These are phyloP conservation scores for Elsinoe perseae DNA, from an alignment of 2,329 filamentous ascomycete genomes.

Conservation along the genomic window DNA sequence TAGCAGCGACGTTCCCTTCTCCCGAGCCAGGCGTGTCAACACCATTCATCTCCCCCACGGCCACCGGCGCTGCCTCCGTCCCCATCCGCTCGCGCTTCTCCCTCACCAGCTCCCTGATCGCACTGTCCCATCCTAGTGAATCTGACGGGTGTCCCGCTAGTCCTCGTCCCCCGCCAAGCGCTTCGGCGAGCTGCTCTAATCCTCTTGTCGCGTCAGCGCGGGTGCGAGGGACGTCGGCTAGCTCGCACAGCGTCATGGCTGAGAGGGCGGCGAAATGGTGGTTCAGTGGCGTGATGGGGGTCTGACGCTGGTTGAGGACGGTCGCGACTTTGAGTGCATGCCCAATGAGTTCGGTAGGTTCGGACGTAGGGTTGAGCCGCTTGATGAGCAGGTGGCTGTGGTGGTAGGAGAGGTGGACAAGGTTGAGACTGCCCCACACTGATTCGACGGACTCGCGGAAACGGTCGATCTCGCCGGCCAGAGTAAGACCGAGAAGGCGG, in stretches of 20 bases:
- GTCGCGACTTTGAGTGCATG: conserved; percentile 52
- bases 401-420: conserved; percentile 63
- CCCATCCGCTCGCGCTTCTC: conserved; percentile 35
- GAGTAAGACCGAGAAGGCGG: conserved; percentile 42
- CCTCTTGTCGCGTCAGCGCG: conserved; percentile 51
- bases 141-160: conserved; percentile 33
- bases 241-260: conserved; percentile 53
- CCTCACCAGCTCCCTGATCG: conserved; percentile 46
- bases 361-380: conserved; percentile 50
- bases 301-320: conserved; percentile 50
- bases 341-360: conserved; percentile 52
- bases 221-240: conserved; percentile 49
- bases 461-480: conserved; percentile 54
- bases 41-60: conserved; percentile 31
- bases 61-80: conserved; percentile 29
- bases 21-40: conserved; percentile 39
- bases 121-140: conserved; percentile 51
- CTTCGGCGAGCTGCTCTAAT: conserved; percentile 50
- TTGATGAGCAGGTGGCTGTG: conserved; percentile 59
- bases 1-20: conserved; percentile 21
- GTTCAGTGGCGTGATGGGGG: conserved; percentile 54
- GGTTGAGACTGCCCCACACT: conserved; percentile 45
- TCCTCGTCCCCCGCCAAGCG: conserved; percentile 38
- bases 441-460: conserved; percentile 57
- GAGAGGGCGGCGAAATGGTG: conserved; percentile 59